Evolutionary conservation across 495 filamentous ascomycete genomes (phyloP).

Genomic region (Venustampulla echinocandica): DNA sequence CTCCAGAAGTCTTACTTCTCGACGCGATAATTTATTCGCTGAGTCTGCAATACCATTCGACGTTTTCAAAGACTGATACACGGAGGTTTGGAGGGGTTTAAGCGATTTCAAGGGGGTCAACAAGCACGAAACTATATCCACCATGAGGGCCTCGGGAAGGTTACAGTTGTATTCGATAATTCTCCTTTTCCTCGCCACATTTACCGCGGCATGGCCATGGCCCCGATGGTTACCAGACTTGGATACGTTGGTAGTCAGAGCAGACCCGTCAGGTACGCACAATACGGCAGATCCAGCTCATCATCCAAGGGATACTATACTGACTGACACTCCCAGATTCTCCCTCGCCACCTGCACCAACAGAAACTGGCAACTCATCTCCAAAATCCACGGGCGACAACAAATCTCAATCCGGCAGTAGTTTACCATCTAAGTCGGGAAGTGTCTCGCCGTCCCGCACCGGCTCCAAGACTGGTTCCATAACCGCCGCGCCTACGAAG

Average conservation of each 20-base stretch:
- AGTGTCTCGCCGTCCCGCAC: background rate
- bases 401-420: background rate
- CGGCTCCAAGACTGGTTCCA: background rate
- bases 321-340: too few species aligned
- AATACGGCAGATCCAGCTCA: background rate
- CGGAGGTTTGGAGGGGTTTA: background rate
- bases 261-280: conserved; percentile 14
- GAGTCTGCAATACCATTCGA: background rate
- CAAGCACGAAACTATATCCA: conserved; percentile 11
- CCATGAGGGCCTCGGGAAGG: conserved; percentile 16
- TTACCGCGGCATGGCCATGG: conserved; percentile 46
- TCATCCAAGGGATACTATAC: background rate
- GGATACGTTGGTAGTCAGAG: conserved; percentile 27
- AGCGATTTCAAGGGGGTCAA: conserved; percentile 5
- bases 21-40: too few species aligned
- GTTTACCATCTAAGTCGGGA: background rate
- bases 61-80: background rate
- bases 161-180: conserved; percentile 16
- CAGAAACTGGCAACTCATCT: background rate
- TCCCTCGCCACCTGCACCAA: too few species aligned
- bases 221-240: conserved; percentile 25
- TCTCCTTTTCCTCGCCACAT: conserved; percentile 37
- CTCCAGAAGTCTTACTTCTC: background rate
- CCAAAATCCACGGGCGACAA: background rate
- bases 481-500: conserved; percentile 5